Evolutionary conservation across 2,329 filamentous ascomycete genomes (phyloP), one percentile per base, ranked within the genome.

Genomic region (Neonectria magnoliae): DNA sequence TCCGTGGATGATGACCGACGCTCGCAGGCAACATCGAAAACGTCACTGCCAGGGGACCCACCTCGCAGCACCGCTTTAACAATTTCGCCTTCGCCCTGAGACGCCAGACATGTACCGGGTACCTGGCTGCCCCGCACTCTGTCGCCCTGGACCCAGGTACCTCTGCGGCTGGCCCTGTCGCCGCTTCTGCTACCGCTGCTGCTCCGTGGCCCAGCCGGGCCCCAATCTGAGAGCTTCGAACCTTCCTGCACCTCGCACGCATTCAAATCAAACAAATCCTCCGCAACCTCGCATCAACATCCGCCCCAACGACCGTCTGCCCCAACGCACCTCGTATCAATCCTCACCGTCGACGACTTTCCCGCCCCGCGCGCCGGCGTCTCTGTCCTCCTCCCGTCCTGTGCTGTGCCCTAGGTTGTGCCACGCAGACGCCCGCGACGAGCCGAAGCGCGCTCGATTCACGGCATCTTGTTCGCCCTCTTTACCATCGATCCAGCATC

Each of bases 11-110:
- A 47, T 53, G 58, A 44, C 62, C 58, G 48, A 20, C 48, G 31
- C 38, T 55, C 48, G 72, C 73, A 76, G 75, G 75, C 76, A 77
- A 73, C 76, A 76, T 77, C 73, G 75, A 76, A 73, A 77, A 76
- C 76, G 76, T 77, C 76, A 77, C 76, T 76, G 57, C 54, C 38
- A 20, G 31, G 8, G 44, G 68, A 65, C 71, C 70, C 72, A 73
- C 72, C 62, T 45, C 8, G 25, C 20, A 55, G 65, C 44, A 51
- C 42, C 41, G 65, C 62, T 56, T 59, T 64, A 64, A 64, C 61
- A 64, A 64, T 64, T 61, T 62, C 63, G 58, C 59, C 59, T 50
- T 66, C 55, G 13, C n/a, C 31, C 41, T 58, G 48, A 36, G 61
- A 50, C 57, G 36, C 8, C 56, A 6, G 38, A 31, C 20, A 60